Percentiles rank a stretch among this genome's conserved stretches.
Evolutionary conservation across 768 basidiomycete genomes (phyloP).

Genomic region (Butyriboletus loyo): DNA sequence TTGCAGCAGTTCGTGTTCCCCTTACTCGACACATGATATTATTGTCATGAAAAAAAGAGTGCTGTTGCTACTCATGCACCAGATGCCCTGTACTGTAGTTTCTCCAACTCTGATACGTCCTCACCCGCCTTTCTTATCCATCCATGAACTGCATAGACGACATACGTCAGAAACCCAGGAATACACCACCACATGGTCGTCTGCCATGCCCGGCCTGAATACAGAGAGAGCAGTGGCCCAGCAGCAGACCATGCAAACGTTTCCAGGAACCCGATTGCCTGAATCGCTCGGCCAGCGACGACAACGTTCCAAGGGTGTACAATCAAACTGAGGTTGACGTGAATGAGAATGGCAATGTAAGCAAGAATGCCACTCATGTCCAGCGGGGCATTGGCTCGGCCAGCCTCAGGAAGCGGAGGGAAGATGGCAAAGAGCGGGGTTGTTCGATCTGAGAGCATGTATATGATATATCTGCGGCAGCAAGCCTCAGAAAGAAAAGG

Average conservation of each 20-base stretch:
- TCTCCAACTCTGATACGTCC: conserved; percentile 49
- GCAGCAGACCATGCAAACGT: conserved; percentile 43
- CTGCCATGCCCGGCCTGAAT: conserved; percentile 50
- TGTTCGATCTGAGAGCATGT: conserved; percentile 39
- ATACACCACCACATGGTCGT: conserved; percentile 53
- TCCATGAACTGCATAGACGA: conserved; percentile 44
- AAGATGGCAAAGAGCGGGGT: conserved; percentile 50
- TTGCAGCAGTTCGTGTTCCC: too few relatives aligned
- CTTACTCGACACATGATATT: background rate
- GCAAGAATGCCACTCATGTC: conserved; percentile 46
- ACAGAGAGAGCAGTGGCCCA: conserved; percentile 47
- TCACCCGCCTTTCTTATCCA: conserved; percentile 45
- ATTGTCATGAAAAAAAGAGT: background rate
- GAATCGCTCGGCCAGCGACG: conserved; percentile 25
- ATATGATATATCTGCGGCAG: conserved; percentile 45
- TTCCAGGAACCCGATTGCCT: conserved; percentile 30
- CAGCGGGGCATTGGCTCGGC: conserved; percentile 31
- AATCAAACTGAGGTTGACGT: conserved; percentile 46
- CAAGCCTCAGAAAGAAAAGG: conserved; percentile 7
- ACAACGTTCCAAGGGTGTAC: conserved; percentile 37
- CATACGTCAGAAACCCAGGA: conserved; percentile 40
- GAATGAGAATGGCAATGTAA: conserved; percentile 47
- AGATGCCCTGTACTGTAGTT: conserved; percentile 50
- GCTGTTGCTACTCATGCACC: conserved; percentile 42
- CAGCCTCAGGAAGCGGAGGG: conserved; percentile 25